Evolutionary conservation across 768 basidiomycete genomes (phyloP).

Genomic region (Dioszegia crocea): DNA sequence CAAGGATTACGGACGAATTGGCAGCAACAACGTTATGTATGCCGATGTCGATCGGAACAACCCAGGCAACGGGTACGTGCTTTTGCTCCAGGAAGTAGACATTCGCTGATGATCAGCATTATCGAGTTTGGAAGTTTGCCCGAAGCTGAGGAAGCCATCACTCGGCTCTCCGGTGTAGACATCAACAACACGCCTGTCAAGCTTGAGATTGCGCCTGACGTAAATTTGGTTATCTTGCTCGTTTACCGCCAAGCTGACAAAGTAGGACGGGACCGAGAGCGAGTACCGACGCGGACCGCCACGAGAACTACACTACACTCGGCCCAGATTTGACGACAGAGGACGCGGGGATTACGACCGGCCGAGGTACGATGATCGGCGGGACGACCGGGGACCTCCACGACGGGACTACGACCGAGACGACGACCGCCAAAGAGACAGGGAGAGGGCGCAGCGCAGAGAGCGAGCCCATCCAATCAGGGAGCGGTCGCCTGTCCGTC

Average conservation of each 20-base stretch:
- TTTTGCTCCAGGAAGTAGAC: neutral
- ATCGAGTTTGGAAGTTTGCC: constrained; percentile 84
- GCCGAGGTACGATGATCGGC: constrained; percentile 19
- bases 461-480: neutral
- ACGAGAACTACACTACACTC: constrained; percentile 9
- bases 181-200: constrained; percentile 54
- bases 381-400: constrained; percentile 20
- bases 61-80: constrained; percentile 79
- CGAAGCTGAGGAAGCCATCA: constrained; percentile 90
- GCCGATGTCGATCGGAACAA: constrained; percentile 88
- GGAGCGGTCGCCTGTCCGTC: neutral
- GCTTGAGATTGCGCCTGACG: constrained; percentile 24
- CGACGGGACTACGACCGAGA: constrained; percentile 24
- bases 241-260: neutral
- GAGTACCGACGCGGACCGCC: constrained; percentile 4
- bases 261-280: constrained; percentile 8
- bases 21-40: constrained; percentile 78
- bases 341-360: constrained; percentile 27
- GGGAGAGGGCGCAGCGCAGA: neutral
- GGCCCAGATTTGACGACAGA: constrained; percentile 25
- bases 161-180: constrained; percentile 77
- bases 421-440: constrained; percentile 10
- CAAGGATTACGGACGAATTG: constrained; percentile 94
- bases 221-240: neutral
- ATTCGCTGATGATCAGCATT: constrained; percentile 56